Base-by-base conservation (phyloP, 371 early-diverging fungal genomes). In the Encephalitozoon cuniculi region DNA sequence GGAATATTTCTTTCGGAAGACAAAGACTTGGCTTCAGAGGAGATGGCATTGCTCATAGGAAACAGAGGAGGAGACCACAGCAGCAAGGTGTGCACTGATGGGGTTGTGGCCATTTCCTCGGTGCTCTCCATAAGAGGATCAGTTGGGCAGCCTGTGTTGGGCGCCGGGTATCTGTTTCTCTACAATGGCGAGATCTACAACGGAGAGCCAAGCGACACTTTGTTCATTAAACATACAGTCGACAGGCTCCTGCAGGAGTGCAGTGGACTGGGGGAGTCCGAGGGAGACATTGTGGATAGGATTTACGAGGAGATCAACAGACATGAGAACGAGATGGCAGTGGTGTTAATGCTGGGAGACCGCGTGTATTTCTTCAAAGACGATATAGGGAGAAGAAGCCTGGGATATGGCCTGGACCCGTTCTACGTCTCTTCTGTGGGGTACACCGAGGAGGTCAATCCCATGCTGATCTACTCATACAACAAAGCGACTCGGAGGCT, bases 151-250 rank as follows among this genome's bases (percentile, higher is more conserved):
- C 78, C 78, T 18, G 30, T 78, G n/a, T 8, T 44, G 9, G 53
- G 46, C 2, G 1, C 54, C 18, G 15, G 44, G 8, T 76, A 32
- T 64, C 43, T 72, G 43, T 32, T 79, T 41, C 55, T 66, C 21
- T 79, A 76, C 65, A 79, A 79, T 39, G 79, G 79, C n/a, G 79
- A 79, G 51, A 66, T 79, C 37, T 79, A 76, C 49, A 71, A 70
- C 51, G 32, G 55, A 8, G 6, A 39, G 12, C n/a, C 52, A 23
- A 76, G 76, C 52, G 79, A 79, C 34, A 79, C 79, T 4, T n/a
- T 68, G 12, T 79, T 59, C 49, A 67, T 79, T 26, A 54, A 46
- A 9, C 28, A 52, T 66, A 23, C 54, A 21, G 15, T 74, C 3
- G 30, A 46, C 8, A 39, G 37, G 6, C n/a, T 21, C 23, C 9